Evolutionary conservation across 2,329 filamentous ascomycete genomes (phyloP).

Genomic region (Xylariaceae sp.): DNA sequence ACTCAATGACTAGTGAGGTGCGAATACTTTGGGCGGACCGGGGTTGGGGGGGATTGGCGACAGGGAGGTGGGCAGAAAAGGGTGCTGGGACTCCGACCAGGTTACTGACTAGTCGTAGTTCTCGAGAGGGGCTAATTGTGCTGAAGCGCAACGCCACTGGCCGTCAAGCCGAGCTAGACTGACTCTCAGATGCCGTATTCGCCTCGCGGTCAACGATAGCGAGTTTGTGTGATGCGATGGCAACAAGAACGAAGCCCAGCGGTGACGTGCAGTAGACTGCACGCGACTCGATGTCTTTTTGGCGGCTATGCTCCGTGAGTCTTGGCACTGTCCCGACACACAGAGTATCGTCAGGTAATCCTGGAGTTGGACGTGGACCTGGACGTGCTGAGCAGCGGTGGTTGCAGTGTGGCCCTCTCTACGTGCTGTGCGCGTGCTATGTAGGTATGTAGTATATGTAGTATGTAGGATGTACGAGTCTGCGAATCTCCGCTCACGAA

Average conservation of each 20-base stretch:
- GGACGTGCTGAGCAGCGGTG: constrained; percentile 6
- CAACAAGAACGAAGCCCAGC: constrained; percentile 16
- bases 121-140: constrained; percentile 18
- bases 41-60: constrained; percentile 29
- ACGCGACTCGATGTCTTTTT: constrained; percentile 14
- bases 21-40: constrained; percentile 20
- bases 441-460: not conserved
- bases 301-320: constrained; percentile 8
- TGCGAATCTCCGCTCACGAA: not conserved
- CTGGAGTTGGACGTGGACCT: not conserved
- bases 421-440: not conserved
- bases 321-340: constrained; percentile 9
- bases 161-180: constrained; percentile 25
- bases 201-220: constrained; percentile 14
- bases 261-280: constrained; percentile 23
- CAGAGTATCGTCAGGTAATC: not conserved
- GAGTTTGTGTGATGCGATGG: constrained; percentile 12
- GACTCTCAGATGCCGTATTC: constrained; percentile 25
- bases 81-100: constrained; percentile 21
- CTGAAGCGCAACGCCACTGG: constrained; percentile 23
- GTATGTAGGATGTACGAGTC: not conserved
- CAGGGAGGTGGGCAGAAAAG: constrained; percentile 17
- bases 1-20: constrained; percentile 22
- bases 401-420: constrained; percentile 7
- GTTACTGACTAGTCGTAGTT: constrained; percentile 25